Conservation (phyloP, 768 basidiomycete genomes). For the Suillus occidentalis region DNA sequence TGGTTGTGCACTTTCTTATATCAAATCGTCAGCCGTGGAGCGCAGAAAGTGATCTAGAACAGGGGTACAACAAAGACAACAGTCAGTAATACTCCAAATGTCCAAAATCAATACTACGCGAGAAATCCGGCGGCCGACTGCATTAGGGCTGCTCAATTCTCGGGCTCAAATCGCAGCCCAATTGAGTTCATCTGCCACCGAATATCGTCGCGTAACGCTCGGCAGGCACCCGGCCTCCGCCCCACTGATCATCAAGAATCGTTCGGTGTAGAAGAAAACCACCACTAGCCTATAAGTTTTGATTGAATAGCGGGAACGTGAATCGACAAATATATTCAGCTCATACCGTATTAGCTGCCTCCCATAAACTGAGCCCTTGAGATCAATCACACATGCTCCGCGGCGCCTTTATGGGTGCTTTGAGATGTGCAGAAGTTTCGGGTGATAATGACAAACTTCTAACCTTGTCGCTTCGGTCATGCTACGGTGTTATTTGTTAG, state of each 20-base stretch:
- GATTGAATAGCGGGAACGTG: too few species aligned
- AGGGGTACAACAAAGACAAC: background rate
- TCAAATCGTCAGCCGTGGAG: background rate
- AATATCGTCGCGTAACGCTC: too few species aligned
- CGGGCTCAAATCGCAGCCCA: too few species aligned
- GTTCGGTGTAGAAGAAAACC: too few species aligned
- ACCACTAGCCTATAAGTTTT: too few species aligned
- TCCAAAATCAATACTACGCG: background rate
- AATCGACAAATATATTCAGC: too few species aligned
- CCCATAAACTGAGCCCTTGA: background rate
- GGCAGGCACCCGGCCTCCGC: too few species aligned
- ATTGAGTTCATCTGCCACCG: too few species aligned
- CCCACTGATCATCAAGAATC: too few species aligned
- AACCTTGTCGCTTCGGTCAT: background rate
- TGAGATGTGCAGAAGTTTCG: background rate
- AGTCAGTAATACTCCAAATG: background rate
- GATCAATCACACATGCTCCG: background rate
- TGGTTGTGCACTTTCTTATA: background rate
- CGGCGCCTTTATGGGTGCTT: background rate
- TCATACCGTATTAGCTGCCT: too few species aligned
- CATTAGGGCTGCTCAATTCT: too few species aligned
- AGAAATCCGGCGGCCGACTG: background rate
- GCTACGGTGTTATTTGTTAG: background rate
- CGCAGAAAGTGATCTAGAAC: background rate
- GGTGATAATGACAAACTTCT: background rate